Evolutionary conservation across 2,329 filamentous ascomycete genomes (phyloP).

Genomic region (Ascomycota sp.): DNA sequence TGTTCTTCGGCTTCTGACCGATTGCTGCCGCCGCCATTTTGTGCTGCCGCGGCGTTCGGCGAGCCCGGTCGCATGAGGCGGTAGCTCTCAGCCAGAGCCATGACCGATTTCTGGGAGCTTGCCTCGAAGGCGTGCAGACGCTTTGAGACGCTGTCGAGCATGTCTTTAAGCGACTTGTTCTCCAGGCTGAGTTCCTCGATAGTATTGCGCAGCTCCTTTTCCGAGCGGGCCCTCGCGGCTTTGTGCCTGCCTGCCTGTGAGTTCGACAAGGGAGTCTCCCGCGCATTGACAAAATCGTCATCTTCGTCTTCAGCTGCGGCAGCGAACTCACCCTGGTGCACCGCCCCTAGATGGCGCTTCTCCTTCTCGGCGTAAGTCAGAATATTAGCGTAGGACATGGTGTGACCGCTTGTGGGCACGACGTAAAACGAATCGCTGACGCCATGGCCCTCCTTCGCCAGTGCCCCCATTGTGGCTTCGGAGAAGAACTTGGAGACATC

Average conservation of each 20-base stretch:
- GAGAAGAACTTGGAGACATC: conserved; percentile 75
- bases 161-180: conserved; percentile 67
- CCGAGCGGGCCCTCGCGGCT: conserved; percentile 18
- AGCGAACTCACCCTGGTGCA: conserved; percentile 27
- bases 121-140: conserved; percentile 87
- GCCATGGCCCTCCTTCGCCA: conserved; percentile 46
- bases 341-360: conserved; percentile 35
- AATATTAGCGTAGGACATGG: conserved; percentile 83
- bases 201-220: conserved; percentile 38
- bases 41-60: conserved; percentile 10
- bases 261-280: conserved; percentile 37
- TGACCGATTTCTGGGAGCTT: conserved; percentile 69
- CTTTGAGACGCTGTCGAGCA: conserved; percentile 69
- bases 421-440: conserved; percentile 75
- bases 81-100: conserved; percentile 71
- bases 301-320: conserved; percentile 39
- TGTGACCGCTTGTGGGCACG: conserved; percentile 78
- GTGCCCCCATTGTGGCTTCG: conserved; percentile 59
- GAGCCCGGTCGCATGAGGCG: conserved; percentile 39
- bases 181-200: conserved; percentile 78
- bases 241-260: conserved; percentile 20
- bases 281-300: conserved; percentile 79
- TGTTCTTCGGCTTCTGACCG: conserved; percentile 50
- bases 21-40: conserved; percentile 15
- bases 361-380: conserved; percentile 50